phyloP scores from a whole-genome alignment of 768 basidiomycete species.

The Chalciporus chontae region DNA sequence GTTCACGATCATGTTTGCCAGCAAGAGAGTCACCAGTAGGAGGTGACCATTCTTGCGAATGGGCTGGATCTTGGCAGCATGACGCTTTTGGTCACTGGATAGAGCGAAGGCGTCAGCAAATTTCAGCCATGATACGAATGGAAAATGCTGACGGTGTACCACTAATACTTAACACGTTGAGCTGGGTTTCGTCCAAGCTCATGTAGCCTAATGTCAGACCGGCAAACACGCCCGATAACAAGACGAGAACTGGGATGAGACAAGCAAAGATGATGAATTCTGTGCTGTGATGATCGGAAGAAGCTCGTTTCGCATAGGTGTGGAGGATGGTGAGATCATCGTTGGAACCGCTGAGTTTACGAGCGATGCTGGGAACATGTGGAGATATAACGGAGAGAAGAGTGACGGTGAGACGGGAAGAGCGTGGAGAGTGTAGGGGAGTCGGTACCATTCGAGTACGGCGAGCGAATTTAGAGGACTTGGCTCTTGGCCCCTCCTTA shows the following conservation, averaged over 20 bases:
- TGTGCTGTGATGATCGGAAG: slow-evolving; percentile 13
- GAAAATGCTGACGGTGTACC: slow-evolving; percentile 66
- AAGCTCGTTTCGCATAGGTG: slow-evolving; percentile 31
- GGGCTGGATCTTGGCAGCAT: slow-evolving; percentile 83
- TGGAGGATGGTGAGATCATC: slow-evolving; percentile 18
- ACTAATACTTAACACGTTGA: slow-evolving; percentile 80
- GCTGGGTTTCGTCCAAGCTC: slow-evolving; percentile 89
- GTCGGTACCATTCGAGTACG: slow-evolving; percentile 38
- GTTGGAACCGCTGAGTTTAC: slow-evolving; percentile 11
- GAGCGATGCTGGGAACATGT: slow-evolving; percentile 42
- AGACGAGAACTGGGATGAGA: slow-evolving; percentile 82
- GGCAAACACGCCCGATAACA: slow-evolving; percentile 84
- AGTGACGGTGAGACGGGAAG: slow-evolving; percentile 44
- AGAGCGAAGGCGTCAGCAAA: not conserved
- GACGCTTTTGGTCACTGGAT: slow-evolving; percentile 69
- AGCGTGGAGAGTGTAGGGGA: slow-evolving; percentile 30
- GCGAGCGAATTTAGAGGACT: not conserved
- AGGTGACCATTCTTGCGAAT: slow-evolving; percentile 82
- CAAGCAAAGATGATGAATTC: slow-evolving; percentile 40
- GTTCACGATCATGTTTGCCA: slow-evolving; percentile 92
- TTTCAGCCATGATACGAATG: not conserved
- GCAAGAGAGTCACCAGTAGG: slow-evolving; percentile 74
- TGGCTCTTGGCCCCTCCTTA: not conserved
- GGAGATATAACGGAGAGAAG: slow-evolving; percentile 41
- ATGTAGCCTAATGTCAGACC: slow-evolving; percentile 90